These are phyloP conservation scores for Ocimum tenuiflorum DNA, from an alignment of 257 asterid species.

Conservation along the genomic window DNA sequence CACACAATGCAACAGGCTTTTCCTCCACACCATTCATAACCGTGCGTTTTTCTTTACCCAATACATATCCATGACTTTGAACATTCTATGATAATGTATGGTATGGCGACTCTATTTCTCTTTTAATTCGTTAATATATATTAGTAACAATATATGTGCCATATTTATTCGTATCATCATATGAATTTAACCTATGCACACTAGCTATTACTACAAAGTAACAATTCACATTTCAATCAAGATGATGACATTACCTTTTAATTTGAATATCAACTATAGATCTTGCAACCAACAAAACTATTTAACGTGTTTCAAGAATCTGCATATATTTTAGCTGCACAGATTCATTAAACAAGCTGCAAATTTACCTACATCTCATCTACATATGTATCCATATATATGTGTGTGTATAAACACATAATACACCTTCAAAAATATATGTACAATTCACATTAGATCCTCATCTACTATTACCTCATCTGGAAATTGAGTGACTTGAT, in stretches of 20 bases:
- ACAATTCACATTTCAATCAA: no score
- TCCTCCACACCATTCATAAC: no score
- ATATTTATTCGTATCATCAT: no score
- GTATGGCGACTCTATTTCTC: no score
- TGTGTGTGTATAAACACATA: not conserved
- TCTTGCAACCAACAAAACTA: not conserved
- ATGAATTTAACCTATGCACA: no score
- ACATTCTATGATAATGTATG: no score
- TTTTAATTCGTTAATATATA: no score
- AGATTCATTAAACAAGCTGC: not conserved
- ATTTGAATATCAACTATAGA: not conserved
- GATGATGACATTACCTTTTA: not conserved
- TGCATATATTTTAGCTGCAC: not conserved
- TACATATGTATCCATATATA: not conserved
- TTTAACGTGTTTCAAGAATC: not conserved
- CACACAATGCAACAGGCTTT: constrained; percentile 15
- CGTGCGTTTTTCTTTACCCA: not conserved
- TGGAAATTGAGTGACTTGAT: constrained; percentile 53
- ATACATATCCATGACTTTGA: no score
- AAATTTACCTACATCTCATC: no score
- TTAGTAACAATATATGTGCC: no score
- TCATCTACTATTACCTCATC: constrained; percentile 29
- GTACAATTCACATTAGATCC: not conserved
- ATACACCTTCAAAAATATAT: not conserved
- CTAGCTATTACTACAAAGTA: no score